Percentiles rank a stretch among this genome's conserved stretches.
Evolutionary conservation across 2,329 filamentous ascomycete genomes (phyloP).

Genomic region (Stagonosporopsis chrysanthemi): DNA sequence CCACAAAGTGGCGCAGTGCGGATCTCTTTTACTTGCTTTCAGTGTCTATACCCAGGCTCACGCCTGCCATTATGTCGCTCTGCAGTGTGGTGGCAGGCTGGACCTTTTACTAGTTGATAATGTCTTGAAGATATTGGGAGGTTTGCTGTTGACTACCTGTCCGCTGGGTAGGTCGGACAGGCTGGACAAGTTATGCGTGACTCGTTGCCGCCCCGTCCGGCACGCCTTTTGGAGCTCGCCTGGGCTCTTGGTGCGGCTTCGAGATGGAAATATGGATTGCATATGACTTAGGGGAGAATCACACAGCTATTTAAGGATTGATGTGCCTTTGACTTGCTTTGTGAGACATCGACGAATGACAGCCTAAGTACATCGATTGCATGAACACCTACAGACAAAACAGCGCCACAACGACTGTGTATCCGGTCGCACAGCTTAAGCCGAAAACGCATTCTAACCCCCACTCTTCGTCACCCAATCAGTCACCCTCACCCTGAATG

Average conservation of each 20-base stretch:
- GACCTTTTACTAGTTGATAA: constrained; percentile 29
- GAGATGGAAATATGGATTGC: constrained; percentile 11
- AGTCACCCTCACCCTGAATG: too few species aligned
- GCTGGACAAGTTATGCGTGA: constrained; percentile 13
- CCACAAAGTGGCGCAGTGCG: background rate
- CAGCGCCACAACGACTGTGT: too few species aligned
- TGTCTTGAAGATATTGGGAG: constrained; percentile 37
- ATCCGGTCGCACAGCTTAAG: too few species aligned
- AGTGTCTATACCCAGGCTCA: constrained; percentile 30
- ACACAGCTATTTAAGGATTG: constrained; percentile 2
- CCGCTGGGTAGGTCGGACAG: constrained; percentile 32
- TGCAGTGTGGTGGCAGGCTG: background rate
- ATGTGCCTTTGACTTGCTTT: background rate
- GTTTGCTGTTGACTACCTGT: constrained; percentile 22
- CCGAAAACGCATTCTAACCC: too few species aligned
- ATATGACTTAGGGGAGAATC: constrained; percentile 14
- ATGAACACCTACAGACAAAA: background rate
- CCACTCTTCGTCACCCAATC: too few species aligned
- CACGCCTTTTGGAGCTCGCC: background rate
- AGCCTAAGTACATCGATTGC: background rate
- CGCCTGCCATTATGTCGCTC: background rate
- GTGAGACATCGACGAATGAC: too few species aligned
- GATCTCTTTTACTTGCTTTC: constrained; percentile 21
- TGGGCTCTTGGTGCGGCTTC: constrained; percentile 17
- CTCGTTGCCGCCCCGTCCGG: constrained; percentile 13